These are phyloP conservation scores for Saccharomyces jurei DNA, from an alignment of 805 yeast species.

Conservation along the genomic window DNA sequence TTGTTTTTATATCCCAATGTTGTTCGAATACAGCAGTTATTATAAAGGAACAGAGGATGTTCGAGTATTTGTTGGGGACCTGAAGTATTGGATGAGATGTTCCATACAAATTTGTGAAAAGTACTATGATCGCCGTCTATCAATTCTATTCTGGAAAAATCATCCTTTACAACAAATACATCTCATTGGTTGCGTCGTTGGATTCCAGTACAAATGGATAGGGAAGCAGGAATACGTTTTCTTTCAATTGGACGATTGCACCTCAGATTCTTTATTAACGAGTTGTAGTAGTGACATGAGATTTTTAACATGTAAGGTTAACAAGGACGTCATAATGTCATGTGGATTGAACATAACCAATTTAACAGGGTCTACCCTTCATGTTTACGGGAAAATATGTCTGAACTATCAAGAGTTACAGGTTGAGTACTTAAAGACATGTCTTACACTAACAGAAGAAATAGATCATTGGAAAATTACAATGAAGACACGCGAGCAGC, in stretches of 20 bases:
- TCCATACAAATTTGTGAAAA: conserved; percentile 5
- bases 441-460: conserved; percentile 24
- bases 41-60: conserved; percentile 1
- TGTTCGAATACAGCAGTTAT: conserved; percentile 4
- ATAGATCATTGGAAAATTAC: conserved; percentile 33
- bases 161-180: conserved; percentile 36
- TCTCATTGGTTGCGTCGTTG: conserved; percentile 33
- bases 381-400: conserved; percentile 22
- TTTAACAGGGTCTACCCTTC: conserved; percentile 22
- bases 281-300: conserved; percentile 2
- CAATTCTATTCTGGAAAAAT: conserved; percentile 30
- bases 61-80: conserved; percentile 7
- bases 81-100: conserved; percentile 2
- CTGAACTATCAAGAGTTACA: conserved; percentile 26
- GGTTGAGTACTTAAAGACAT: conserved; percentile 22
- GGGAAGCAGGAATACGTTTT: conserved; percentile 15
- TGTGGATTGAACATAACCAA: conserved; percentile 16
- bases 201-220: conserved; percentile 16
- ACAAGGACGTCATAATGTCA: conserved; percentile 10
- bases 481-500: conserved; percentile 16
- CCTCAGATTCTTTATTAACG: conserved; percentile 9
- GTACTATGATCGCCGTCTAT: conserved; percentile 5
- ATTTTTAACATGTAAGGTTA: conserved; percentile 25
- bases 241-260: conserved; percentile 20
- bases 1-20: conserved; percentile 4